Evolutionary conservation across 2,329 filamentous ascomycete genomes (phyloP).

Genomic region (Aspergillus thermomutatus): DNA sequence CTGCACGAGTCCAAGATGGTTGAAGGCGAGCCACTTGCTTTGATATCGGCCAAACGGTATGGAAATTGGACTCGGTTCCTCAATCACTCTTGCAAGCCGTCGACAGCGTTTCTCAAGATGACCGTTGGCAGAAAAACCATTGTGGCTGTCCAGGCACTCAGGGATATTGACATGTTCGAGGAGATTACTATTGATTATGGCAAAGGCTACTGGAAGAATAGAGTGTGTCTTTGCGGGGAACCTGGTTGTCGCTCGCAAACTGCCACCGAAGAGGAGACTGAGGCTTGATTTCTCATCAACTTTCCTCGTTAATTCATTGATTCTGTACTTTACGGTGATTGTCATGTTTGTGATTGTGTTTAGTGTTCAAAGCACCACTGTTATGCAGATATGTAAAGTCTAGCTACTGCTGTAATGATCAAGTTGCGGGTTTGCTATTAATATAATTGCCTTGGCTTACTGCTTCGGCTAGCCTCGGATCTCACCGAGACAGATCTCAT

Average conservation of each 20-base stretch:
- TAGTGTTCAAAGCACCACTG: neutral
- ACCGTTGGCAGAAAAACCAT: conserved; percentile 19
- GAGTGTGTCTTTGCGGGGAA: conserved; percentile 9
- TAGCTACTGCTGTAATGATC: neutral
- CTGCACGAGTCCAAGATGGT: neutral
- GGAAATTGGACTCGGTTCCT: conserved; percentile 37
- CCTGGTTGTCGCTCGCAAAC: conserved; percentile 1
- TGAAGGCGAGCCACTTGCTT: neutral
- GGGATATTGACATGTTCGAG: conserved; percentile 30
- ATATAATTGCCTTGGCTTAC: neutral
- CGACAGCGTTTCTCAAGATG: conserved; percentile 13
- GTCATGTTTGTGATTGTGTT: neutral
- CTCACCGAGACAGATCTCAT: neutral
- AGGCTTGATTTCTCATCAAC: neutral
- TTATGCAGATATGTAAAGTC: too few relatives aligned
- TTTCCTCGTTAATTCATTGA: neutral
- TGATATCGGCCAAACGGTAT: conserved; percentile 16
- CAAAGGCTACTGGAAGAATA: conserved; percentile 22
- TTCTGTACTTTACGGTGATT: neutral
- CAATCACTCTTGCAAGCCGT: conserved; percentile 35
- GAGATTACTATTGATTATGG: conserved; percentile 36
- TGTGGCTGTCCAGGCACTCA: conserved; percentile 18
- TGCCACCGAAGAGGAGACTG: neutral
- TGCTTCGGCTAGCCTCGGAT: neutral
- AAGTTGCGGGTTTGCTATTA: too few relatives aligned